Conservation (phyloP, 179 eudicot species). For the Amaranthus tricolor region DNA sequence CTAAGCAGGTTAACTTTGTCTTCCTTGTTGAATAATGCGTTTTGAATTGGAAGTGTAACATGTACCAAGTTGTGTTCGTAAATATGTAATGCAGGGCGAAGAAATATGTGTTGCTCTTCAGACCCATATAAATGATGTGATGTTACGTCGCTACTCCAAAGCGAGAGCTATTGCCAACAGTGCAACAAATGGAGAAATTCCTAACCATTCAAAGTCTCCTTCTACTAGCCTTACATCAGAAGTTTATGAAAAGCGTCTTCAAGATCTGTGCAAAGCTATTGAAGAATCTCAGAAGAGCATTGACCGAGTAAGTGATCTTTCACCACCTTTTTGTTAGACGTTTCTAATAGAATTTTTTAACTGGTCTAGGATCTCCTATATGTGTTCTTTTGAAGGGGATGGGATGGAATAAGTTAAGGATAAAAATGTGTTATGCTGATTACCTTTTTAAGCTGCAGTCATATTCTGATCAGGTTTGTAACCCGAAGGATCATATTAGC, state of each 20-base stretch:
- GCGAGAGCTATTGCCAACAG: constrained; percentile 72
- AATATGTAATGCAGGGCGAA: constrained; percentile 61
- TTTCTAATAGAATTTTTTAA: neutral
- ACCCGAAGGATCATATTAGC: neutral
- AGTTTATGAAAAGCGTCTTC: constrained; percentile 64
- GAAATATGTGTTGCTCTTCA: constrained; percentile 98
- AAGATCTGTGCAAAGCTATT: constrained; percentile 70
- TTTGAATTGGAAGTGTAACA: neutral
- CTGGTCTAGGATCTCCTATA: neutral
- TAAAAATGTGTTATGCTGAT: neutral
- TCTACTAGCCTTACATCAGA: constrained; percentile 43
- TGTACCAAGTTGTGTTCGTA: constrained; percentile 10
- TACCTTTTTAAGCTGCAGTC: neutral
- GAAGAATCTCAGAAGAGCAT: constrained; percentile 81
- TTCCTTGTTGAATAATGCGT: neutral
- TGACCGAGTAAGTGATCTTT: constrained; percentile 49
- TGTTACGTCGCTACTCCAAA: constrained; percentile 97
- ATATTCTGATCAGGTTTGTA: neutral
- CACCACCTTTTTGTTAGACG: neutral
- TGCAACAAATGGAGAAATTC: constrained; percentile 52
- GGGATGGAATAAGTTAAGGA: neutral
- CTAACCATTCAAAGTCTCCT: constrained; percentile 49
- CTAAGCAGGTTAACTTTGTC: constrained; percentile 69
- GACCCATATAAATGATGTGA: constrained; percentile 97
- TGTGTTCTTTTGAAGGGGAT: neutral